Evolutionary conservation across 306 rosid species (phyloP).

Genomic region (Glycine latifolia): DNA sequence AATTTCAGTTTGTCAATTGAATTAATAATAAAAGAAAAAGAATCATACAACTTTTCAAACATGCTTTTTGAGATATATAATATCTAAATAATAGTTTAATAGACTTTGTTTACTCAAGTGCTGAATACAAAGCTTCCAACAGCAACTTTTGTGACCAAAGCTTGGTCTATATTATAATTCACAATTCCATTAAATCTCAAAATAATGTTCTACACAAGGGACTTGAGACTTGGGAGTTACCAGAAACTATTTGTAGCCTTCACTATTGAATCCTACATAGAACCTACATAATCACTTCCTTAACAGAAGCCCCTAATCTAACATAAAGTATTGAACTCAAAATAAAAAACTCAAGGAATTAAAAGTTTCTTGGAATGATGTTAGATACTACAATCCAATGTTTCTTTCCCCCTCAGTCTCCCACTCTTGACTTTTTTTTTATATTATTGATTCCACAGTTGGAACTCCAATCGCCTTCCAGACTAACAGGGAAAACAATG

Average conservation of each 20-base stretch:
- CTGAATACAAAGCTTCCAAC: constrained; percentile 1
- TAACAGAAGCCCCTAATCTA: neutral
- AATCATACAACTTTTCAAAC: no score
- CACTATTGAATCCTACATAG: neutral
- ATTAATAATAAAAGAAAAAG: no score
- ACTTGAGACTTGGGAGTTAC: constrained; percentile 16
- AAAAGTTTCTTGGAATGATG: constrained; percentile 16
- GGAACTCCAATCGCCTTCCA: neutral
- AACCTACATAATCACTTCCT: neutral
- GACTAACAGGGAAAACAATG: neutral
- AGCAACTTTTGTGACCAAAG: constrained; percentile 8
- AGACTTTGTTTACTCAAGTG: no score
- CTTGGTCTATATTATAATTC: neutral
- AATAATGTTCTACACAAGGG: neutral
- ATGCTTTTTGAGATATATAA: no score
- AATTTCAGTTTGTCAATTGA: no score
- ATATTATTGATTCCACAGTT: neutral
- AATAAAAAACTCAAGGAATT: neutral
- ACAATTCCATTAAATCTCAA: neutral
- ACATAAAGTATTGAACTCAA: neutral
- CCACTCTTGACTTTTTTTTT: neutral
- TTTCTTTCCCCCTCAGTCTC: neutral
- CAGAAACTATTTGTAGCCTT: constrained; percentile 23
- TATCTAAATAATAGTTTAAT: no score
- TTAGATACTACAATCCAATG: constrained; percentile 1